phyloP scores from a whole-genome alignment of 1,284 basidiomycete genomes.

The Malassezia globosa region DNA sequence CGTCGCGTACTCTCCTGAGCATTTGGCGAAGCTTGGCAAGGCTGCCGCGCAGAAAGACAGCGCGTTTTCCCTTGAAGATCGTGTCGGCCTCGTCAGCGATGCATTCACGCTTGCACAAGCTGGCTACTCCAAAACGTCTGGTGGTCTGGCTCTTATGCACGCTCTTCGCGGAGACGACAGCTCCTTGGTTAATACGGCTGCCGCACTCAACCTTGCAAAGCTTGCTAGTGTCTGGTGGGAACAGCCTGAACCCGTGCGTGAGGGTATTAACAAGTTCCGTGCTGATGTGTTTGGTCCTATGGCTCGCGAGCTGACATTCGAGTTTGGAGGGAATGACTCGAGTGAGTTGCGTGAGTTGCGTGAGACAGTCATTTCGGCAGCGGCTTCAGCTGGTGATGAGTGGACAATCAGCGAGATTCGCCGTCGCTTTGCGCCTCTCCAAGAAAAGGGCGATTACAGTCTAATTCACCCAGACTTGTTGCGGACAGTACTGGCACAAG shows the following conservation, averaged over 20 bases:
- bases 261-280: conserved; percentile 21
- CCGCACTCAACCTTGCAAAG: conserved; percentile 15
- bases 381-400: conserved; percentile 51
- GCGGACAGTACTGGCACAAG: conserved; percentile 30
- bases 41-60: conserved; percentile 61
- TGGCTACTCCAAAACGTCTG: conserved; percentile 63
- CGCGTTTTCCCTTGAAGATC: conserved; percentile 66
- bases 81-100: conserved; percentile 72
- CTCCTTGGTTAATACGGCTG: conserved; percentile 24
- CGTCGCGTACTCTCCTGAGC: conserved; percentile 71
- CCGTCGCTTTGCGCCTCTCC: conserved; percentile 61
- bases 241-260: conserved; percentile 54
- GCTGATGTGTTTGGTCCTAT: conserved; percentile 63
- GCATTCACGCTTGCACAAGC: conserved; percentile 67
- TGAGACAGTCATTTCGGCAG: conserved; percentile 59
- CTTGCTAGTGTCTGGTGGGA: conserved; percentile 68
- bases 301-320: conserved; percentile 66
- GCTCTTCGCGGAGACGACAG: conserved; percentile 52
- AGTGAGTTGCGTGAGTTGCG: conserved; percentile 64
- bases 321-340: conserved; percentile 60
- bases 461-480: conserved; percentile 55
- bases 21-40: conserved; percentile 63
- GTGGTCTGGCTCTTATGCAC: conserved; percentile 61
- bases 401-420: conserved; percentile 53
- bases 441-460: conserved; percentile 63